These are phyloP conservation scores for Fusarium subglutinans DNA, from an alignment of 2,329 filamentous ascomycete genomes.

Conservation along the genomic window DNA sequence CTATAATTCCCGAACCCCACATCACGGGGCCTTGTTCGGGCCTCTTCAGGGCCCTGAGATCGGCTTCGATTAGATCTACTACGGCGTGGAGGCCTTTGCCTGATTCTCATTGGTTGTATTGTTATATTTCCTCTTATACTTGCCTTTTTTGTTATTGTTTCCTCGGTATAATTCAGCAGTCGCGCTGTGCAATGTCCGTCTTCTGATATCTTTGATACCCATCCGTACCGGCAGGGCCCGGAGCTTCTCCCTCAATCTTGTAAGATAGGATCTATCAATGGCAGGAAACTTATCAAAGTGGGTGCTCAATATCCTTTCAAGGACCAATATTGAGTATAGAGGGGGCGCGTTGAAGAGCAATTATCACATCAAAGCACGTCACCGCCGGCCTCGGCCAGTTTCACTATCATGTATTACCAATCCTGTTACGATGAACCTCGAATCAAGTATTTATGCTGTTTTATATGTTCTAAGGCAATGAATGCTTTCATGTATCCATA, in stretches of 20 bases:
- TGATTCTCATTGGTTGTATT: not conserved
- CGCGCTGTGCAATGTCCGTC: conserved; percentile 14
- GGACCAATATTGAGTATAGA: not conserved
- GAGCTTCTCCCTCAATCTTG: not conserved
- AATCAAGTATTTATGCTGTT: not conserved
- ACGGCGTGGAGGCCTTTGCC: not conserved
- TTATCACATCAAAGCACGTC: conserved; percentile 23
- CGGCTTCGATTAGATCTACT: conserved; percentile 11
- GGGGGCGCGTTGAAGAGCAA: conserved; percentile 13
- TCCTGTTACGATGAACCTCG: not conserved
- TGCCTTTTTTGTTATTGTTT: not conserved
- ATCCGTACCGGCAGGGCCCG: not conserved
- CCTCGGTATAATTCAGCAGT: not conserved
- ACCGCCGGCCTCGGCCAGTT: conserved; percentile 16
- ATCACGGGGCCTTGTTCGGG: conserved; percentile 11
- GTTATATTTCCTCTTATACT: not conserved
- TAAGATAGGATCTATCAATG: not conserved
- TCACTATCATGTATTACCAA: not conserved
- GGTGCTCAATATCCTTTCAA: not conserved
- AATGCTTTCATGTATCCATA: not conserved
- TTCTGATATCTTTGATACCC: not conserved
- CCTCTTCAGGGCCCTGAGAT: conserved; percentile 2
- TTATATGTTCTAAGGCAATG: not conserved
- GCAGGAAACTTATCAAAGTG: not conserved
- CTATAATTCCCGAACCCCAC: conserved; percentile 36